Evolutionary conservation across 257 asterid genomes (phyloP).

Genomic region (Eucommia ulmoides): DNA sequence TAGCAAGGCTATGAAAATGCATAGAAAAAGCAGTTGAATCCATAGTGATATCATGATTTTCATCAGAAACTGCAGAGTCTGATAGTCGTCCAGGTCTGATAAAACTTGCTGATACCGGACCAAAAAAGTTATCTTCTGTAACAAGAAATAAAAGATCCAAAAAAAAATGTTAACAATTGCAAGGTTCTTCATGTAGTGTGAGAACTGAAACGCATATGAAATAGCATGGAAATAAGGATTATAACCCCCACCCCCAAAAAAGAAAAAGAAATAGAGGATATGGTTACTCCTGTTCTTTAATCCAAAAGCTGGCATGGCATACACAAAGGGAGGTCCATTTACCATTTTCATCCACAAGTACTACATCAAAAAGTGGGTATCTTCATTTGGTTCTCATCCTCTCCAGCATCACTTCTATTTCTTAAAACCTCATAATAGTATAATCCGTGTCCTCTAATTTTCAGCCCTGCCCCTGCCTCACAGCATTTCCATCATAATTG

Average conservation of each 20-base stretch:
- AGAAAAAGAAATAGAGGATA: not conserved
- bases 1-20: slow-evolving; percentile 84
- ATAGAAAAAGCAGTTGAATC: slow-evolving; percentile 96
- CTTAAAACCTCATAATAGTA: no score
- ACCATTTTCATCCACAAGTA: not conserved
- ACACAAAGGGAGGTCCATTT: not conserved
- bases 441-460: no score
- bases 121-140: slow-evolving; percentile 85
- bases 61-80: slow-evolving; percentile 75
- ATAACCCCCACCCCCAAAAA: not conserved
- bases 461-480: no score
- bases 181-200: not conserved
- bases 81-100: slow-evolving; percentile 70
- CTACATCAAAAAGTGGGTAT: no score
- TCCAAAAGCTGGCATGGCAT: not conserved
- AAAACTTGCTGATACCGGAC: slow-evolving; percentile 90
- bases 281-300: not conserved
- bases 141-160: slow-evolving; percentile 1
- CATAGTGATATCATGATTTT: slow-evolving; percentile 79
- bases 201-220: not conserved
- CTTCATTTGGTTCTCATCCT: no score
- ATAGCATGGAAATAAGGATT: not conserved
- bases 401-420: no score
- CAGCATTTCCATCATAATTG: no score
- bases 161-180: not conserved